phyloP scores from a whole-genome alignment of 2,329 filamentous ascomycete genomes.

The Fusarium robinianum region DNA sequence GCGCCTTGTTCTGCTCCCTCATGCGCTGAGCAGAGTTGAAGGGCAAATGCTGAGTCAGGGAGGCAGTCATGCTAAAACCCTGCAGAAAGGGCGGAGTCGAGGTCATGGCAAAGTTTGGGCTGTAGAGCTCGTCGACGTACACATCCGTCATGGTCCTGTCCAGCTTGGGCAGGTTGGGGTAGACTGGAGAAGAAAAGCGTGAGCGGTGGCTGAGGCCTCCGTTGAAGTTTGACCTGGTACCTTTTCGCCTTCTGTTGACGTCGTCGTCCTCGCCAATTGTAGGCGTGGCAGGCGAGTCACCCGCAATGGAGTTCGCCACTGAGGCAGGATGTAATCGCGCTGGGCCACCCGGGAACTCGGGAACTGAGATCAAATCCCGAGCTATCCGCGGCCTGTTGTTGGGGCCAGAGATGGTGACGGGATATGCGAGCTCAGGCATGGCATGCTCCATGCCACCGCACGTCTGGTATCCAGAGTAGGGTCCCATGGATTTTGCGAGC shows the following conservation, averaged over 20 bases:
- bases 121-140: slow-evolving; percentile 84
- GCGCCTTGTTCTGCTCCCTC: slow-evolving; percentile 64
- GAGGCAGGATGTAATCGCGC: slow-evolving; percentile 57
- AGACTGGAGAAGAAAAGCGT: slow-evolving; percentile 58
- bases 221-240: slow-evolving; percentile 46
- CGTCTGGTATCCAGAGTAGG: slow-evolving; percentile 50
- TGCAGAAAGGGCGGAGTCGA: slow-evolving; percentile 57
- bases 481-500: slow-evolving; percentile 50
- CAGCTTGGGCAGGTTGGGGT: slow-evolving; percentile 70
- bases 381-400: slow-evolving; percentile 46
- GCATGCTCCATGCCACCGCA: slow-evolving; percentile 43
- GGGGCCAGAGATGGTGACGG: slow-evolving; percentile 45
- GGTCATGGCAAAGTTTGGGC: slow-evolving; percentile 65
- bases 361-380: slow-evolving; percentile 50
- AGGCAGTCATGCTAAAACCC: slow-evolving; percentile 44
- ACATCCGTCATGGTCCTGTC: slow-evolving; percentile 85
- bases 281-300: slow-evolving; percentile 65
- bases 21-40: slow-evolving; percentile 62
- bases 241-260: slow-evolving; percentile 56
- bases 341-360: slow-evolving; percentile 49
- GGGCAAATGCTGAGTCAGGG: slow-evolving; percentile 26
- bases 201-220: slow-evolving; percentile 52
- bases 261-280: slow-evolving; percentile 55
- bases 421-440: slow-evolving; percentile 47
- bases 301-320: slow-evolving; percentile 60